Evolutionary conservation across 2,329 filamentous ascomycete species (phyloP), one percentile per base, ranked within the genome.

Genomic region (Zarea fungicola): DNA sequence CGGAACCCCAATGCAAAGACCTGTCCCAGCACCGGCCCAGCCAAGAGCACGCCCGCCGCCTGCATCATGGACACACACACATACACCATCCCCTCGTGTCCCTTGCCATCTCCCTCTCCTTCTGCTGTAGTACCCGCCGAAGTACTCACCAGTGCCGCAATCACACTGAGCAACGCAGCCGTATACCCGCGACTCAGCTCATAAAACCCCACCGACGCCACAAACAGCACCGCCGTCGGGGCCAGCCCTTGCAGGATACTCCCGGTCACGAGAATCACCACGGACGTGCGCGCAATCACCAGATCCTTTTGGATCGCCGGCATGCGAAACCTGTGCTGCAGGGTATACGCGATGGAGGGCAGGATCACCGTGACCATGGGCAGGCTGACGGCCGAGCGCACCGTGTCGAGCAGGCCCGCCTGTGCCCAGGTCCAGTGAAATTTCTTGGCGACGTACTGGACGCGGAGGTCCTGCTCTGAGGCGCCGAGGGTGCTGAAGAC

Each of bases 391-490:
- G 16, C 21, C 21, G 43, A 11, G 2, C 22, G 41, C 23, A 48
- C 40, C 1, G 49, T 48, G 4, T 43, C 29, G 13, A 51, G 32
- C 6, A 51, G 44, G 2, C 44, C 37, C n/a, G 49, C 44, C 32
- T 48, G n/a, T 13, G 36, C 49, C 49, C 49, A 51, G 4, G 43
- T 48, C 43, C 39, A 51, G 9, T 32, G 43, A 14, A 48, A 51
- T 37, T 44, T 43, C 43, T 48, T 48, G 3, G 37, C 43, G 13
- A 44, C 43, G 34, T 51, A 51, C 44, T 51, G 49, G 23, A 43
- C 32, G 10, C 49, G 49, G 5, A 51, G 42, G 0, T 31, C 34
- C 1, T 14, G 21, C 39, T 51, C 49, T 26, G 43, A 48, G 11
- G 29, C 37, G 14, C 49, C 49, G 32, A 51, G 39, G 5, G 32